These are phyloP conservation scores for Neurospora intermedia DNA, from an alignment of 495 filamentous ascomycete species.

Conservation along the genomic window DNA sequence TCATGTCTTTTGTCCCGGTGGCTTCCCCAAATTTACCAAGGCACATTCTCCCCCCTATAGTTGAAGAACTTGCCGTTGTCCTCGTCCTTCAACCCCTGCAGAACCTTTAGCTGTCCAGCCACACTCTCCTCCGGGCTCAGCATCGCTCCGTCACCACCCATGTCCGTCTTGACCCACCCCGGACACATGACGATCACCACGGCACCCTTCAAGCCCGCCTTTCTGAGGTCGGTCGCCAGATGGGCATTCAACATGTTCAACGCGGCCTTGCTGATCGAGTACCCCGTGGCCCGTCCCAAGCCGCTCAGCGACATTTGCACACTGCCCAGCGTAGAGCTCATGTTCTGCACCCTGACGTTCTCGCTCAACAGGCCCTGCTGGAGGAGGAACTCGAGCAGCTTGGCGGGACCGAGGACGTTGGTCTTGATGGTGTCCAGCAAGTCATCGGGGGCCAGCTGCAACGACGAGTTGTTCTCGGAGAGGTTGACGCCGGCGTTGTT, in stretches of 20 bases:
- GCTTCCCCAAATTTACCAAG: slow-evolving; percentile 15
- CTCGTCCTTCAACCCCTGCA: slow-evolving; percentile 23
- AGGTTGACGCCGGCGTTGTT: slow-evolving; percentile 35
- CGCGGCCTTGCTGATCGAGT: slow-evolving; percentile 32
- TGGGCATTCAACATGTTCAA: slow-evolving; percentile 35
- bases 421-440: slow-evolving; percentile 19
- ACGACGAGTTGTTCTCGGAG: slow-evolving; percentile 20
- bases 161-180: slow-evolving; percentile 54
- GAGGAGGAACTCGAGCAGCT: slow-evolving; percentile 23
- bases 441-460: slow-evolving; percentile 24
- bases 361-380: slow-evolving; percentile 12
- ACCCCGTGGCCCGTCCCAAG: slow-evolving; percentile 19
- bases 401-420: slow-evolving; percentile 35
- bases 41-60: slow-evolving; percentile 11
- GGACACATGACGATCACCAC: slow-evolving; percentile 45
- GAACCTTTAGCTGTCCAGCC: slow-evolving; percentile 20
- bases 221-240: slow-evolving; percentile 24
- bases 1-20: too few species aligned
- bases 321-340: slow-evolving; percentile 28
- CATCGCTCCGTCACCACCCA: slow-evolving; percentile 43
- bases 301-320: slow-evolving; percentile 4
- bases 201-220: slow-evolving; percentile 23
- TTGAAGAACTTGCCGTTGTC: slow-evolving; percentile 28
- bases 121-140: slow-evolving; percentile 37
- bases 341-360: slow-evolving; percentile 26